Percentiles rank a stretch among this genome's conserved stretches.
Evolutionary conservation across 768 basidiomycete genomes (phyloP).

Genomic region (Russula sp.): DNA sequence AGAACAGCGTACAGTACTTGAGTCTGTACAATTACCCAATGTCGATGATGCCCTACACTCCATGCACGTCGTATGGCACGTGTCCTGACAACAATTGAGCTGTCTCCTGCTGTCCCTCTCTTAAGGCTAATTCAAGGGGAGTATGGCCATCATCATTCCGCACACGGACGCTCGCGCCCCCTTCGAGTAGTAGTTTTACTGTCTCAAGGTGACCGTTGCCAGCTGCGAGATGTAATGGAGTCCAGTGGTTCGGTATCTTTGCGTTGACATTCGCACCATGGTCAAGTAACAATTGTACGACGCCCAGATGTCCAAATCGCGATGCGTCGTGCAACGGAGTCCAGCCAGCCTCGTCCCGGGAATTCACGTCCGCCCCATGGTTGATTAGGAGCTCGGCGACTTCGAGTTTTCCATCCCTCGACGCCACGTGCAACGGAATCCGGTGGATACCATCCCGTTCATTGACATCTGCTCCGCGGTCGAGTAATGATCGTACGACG

Average conservation of each 20-base stretch:
- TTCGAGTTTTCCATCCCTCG: not conserved
- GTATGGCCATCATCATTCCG: not conserved
- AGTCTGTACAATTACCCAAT: not conserved
- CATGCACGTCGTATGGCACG: too few relatives aligned
- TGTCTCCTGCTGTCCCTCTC: not conserved
- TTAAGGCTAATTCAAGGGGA: not conserved
- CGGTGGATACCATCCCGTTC: not conserved
- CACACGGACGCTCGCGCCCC: not conserved
- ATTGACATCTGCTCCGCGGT: not conserved
- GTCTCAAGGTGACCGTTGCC: not conserved
- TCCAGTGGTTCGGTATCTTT: not conserved
- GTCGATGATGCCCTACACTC: too few relatives aligned
- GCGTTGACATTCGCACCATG: not conserved
- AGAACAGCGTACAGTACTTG: not conserved
- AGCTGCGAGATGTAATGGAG: not conserved
- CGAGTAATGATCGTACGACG: not conserved
- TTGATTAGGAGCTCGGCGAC: not conserved
- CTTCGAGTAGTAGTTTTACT: not conserved
- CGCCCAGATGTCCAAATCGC: not conserved
- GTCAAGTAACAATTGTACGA: not conserved
- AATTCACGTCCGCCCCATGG: not conserved
- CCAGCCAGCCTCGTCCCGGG: not conserved
- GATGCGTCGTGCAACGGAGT: not conserved
- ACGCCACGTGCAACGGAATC: not conserved
- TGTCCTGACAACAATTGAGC: not conserved